These are phyloP conservation scores for Plasmodium yoelii DNA, from an alignment of 169 alveolate species.

Conservation along the genomic window DNA sequence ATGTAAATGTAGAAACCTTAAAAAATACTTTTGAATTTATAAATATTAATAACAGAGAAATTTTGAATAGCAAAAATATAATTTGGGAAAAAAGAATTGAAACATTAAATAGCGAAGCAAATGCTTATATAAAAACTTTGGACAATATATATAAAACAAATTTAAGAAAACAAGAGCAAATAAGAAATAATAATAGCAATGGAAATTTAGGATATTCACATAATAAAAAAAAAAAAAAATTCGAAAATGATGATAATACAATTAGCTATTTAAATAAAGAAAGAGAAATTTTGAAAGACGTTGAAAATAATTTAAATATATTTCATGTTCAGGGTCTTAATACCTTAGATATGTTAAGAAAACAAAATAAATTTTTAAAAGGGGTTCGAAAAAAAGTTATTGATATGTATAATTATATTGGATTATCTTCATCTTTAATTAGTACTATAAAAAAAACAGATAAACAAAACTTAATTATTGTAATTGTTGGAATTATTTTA, in stretches of 20 bases:
- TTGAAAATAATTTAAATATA: slow-evolving; percentile 49
- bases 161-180: slow-evolving; percentile 21
- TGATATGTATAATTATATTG: slow-evolving; percentile 59
- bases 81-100: slow-evolving; percentile 73
- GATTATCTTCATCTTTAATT: slow-evolving; percentile 50
- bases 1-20: slow-evolving; percentile 58
- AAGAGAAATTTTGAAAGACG: slow-evolving; percentile 52
- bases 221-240: slow-evolving; percentile 13
- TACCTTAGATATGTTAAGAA: slow-evolving; percentile 47
- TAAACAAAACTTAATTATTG: slow-evolving; percentile 61
- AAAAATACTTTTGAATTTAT: slow-evolving; percentile 57
- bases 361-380: slow-evolving; percentile 69
- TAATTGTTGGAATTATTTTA: slow-evolving; percentile 47
- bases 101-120: slow-evolving; percentile 55
- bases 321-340: slow-evolving; percentile 62
- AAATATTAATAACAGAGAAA: slow-evolving; percentile 28
- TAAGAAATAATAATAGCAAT: slow-evolving; percentile 19
- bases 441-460: slow-evolving; percentile 49
- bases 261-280: slow-evolving; percentile 58
- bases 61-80: slow-evolving; percentile 26
- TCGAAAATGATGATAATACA: not conserved
- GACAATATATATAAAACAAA: slow-evolving; percentile 49
- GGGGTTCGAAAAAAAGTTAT: slow-evolving; percentile 62
- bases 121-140: slow-evolving; percentile 49
- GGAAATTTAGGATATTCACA: not conserved